Conservation (phyloP, 2,329 filamentous ascomycete species). For the Trichoderma sp. region DNA sequence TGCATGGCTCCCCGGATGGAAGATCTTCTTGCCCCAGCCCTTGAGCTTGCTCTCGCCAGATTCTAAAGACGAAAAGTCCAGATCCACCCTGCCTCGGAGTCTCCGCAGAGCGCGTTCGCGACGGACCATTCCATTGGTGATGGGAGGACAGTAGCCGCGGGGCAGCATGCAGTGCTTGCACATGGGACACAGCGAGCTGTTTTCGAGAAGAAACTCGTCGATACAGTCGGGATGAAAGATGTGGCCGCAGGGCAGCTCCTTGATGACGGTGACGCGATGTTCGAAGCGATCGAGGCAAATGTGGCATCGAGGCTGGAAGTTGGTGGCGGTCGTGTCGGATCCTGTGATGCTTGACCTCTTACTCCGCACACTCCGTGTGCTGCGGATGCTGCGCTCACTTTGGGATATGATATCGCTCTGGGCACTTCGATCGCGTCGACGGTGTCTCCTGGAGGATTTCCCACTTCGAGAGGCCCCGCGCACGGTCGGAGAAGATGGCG, state of each 20-base stretch:
- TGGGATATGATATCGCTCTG: slow-evolving; percentile 35
- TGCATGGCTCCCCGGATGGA: slow-evolving; percentile 35
- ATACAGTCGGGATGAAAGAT: slow-evolving; percentile 94
- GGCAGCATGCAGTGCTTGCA: slow-evolving; percentile 87
- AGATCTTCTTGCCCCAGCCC: slow-evolving; percentile 43
- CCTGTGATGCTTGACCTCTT: slow-evolving; percentile 44
- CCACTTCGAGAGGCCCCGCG: slow-evolving; percentile 38
- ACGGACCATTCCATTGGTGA: slow-evolving; percentile 86
- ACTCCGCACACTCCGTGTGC: slow-evolving; percentile 40
- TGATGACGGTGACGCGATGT: slow-evolving; percentile 69
- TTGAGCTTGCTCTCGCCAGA: slow-evolving; percentile 42
- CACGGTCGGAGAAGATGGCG: slow-evolving; percentile 39
- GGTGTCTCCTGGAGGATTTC: slow-evolving; percentile 38
- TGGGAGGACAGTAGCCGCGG: slow-evolving; percentile 63
- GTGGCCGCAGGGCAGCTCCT: slow-evolving; percentile 85
- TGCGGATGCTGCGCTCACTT: slow-evolving; percentile 33
- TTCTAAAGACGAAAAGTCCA: slow-evolving; percentile 44
- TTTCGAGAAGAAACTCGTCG: slow-evolving; percentile 75
- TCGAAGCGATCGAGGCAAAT: slow-evolving; percentile 87
- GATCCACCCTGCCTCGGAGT: slow-evolving; percentile 56
- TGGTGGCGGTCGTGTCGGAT: slow-evolving; percentile 49
- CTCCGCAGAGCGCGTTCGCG: slow-evolving; percentile 71
- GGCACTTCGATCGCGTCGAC: slow-evolving; percentile 38
- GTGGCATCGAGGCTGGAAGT: slow-evolving; percentile 80
- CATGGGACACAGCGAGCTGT: slow-evolving; percentile 85